Evolutionary conservation across 2,329 filamentous ascomycete genomes (phyloP).

Genomic region (Exophiala oligosperma): DNA sequence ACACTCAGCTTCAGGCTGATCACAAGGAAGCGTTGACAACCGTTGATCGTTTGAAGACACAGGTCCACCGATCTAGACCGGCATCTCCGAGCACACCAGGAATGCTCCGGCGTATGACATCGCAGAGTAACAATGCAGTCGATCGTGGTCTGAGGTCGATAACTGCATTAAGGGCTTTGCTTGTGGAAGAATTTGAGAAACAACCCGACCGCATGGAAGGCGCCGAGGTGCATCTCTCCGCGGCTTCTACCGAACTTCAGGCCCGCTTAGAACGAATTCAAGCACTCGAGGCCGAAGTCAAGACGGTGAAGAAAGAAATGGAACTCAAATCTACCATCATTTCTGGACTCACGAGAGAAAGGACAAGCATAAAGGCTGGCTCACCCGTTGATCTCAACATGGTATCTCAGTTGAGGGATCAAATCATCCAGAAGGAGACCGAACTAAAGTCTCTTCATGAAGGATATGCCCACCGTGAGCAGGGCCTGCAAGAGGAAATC

Average conservation of each 20-base stretch:
- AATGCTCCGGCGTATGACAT: conserved; percentile 91
- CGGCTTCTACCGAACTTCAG: conserved; percentile 90
- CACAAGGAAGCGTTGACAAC: conserved; percentile 81
- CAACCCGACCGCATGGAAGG: conserved; percentile 84
- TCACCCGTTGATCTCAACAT: conserved; percentile 90
- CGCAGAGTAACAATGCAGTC: conserved; percentile 80
- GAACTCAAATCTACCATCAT: conserved; percentile 96
- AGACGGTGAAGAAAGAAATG: conserved; percentile 88
- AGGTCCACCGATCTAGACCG: conserved; percentile 70
- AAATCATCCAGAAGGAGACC: conserved; percentile 82
- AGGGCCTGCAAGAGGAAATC: conserved; percentile 71
- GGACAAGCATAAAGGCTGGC: conserved; percentile 78
- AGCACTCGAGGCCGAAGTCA: conserved; percentile 81
- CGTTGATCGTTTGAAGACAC: conserved; percentile 87
- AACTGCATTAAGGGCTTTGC: conserved; percentile 84
- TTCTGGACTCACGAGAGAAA: conserved; percentile 85
- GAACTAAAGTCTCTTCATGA: conserved; percentile 74
- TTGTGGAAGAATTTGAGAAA: conserved; percentile 78
- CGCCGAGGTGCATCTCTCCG: conserved; percentile 88
- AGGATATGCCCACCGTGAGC: conserved; percentile 70
- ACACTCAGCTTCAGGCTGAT: conserved; percentile 77
- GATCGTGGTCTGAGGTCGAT: conserved; percentile 92
- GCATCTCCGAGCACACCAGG: conserved; percentile 53
- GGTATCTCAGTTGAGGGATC: conserved; percentile 81
- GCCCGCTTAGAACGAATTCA: conserved; percentile 84